A percentile compares a stretch with the other conserved stretches of the same genome.
phyloP scores from a whole-genome alignment of 805 yeast species.

The Kodamaea restingae region DNA sequence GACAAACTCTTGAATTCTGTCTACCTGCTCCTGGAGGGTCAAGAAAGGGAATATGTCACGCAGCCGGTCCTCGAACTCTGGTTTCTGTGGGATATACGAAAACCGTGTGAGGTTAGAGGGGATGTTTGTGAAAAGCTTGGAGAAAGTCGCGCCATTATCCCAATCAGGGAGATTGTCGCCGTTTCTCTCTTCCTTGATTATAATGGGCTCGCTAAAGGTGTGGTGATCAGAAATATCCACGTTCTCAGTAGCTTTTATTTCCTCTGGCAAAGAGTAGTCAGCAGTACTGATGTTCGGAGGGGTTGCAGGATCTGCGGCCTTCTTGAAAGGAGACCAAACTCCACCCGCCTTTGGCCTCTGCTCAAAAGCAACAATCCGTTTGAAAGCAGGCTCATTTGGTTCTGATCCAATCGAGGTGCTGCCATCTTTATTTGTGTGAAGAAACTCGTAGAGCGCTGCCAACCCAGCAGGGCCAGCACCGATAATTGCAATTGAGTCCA shows the following conservation, averaged over 20 bases:
- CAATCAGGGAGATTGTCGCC: constrained; percentile 24
- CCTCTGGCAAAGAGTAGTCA: constrained; percentile 32
- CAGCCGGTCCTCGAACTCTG: constrained; percentile 17
- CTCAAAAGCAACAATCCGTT: constrained; percentile 41
- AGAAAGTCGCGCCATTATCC: constrained; percentile 36
- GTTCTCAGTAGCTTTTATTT: constrained; percentile 20
- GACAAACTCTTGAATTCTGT: constrained; percentile 25
- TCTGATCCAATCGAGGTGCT: constrained; percentile 14
- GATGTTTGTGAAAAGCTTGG: constrained; percentile 39
- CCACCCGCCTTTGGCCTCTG: constrained; percentile 44
- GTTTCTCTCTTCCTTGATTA: constrained; percentile 6
- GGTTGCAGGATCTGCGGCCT: constrained; percentile 17
- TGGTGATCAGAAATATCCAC: constrained; percentile 14
- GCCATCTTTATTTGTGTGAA: constrained; percentile 26
- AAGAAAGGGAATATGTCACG: constrained; percentile 36
- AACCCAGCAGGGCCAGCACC: constrained; percentile 76
- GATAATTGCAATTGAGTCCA: constrained; percentile 53
- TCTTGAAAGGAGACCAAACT: constrained; percentile 32
- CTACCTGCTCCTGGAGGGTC: constrained; percentile 30
- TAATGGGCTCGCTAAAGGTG: constrained; percentile 16
- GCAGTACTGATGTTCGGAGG: constrained; percentile 29
- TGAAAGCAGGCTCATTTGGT: constrained; percentile 22
- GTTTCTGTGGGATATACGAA: constrained; percentile 29
- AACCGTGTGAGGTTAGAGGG: constrained; percentile 36
- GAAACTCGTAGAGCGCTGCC: constrained; percentile 29